Percentiles rank a stretch among this genome's conserved stretches.
phyloP scores from a whole-genome alignment of 176 grass and related monocot genomes.

The Tuctoria greenei region DNA sequence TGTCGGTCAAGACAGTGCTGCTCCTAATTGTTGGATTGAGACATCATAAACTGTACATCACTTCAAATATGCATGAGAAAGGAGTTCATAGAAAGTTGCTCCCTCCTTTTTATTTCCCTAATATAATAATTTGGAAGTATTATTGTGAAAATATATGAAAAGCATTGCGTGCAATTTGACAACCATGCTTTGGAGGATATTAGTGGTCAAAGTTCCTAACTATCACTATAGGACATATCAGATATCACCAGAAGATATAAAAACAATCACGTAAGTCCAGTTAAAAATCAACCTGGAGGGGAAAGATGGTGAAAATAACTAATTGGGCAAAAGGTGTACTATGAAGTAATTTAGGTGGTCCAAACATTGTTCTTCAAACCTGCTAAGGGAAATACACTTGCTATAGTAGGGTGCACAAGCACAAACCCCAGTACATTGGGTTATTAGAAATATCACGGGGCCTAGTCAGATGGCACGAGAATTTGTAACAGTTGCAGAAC shows the following conservation, averaged over 20 bases:
- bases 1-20: neutral
- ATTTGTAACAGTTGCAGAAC: slow-evolving; percentile 14
- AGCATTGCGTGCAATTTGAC: neutral
- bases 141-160: neutral
- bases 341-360: slow-evolving; percentile 1
- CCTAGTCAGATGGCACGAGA: neutral
- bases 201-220: neutral
- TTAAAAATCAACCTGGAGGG: neutral
- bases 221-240: slow-evolving; percentile 10
- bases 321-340: neutral
- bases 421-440: neutral
- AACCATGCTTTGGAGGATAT: neutral
- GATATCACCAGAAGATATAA: neutral
- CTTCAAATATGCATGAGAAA: neutral
- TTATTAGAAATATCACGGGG: slow-evolving; percentile 7
- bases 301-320: neutral
- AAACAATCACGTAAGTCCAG: neutral
- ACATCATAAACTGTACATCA: neutral
- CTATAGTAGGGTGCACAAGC: neutral
- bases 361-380: neutral
- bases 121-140: neutral
- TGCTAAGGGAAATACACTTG: slow-evolving; percentile 6
- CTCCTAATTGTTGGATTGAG: neutral
- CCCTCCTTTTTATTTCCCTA: neutral
- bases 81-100: neutral